Evolutionary conservation across 2,329 filamentous ascomycete genomes (phyloP).

Genomic region (Sarocladium kiliense): DNA sequence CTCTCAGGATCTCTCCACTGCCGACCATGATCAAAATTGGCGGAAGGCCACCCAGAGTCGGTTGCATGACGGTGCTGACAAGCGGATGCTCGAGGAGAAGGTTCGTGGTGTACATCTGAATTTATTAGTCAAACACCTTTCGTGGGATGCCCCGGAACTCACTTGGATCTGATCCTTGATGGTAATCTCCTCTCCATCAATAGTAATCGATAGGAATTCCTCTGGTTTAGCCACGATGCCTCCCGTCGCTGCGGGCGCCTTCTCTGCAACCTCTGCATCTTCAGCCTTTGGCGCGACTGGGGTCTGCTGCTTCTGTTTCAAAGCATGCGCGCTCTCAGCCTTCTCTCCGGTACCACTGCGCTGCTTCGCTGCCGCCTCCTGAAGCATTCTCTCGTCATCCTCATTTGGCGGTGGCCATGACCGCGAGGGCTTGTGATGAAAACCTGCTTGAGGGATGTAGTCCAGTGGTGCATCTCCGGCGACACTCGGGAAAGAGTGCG

Average conservation of each 20-base stretch:
- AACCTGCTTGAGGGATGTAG: constrained; percentile 83
- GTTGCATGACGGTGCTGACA: constrained; percentile 83
- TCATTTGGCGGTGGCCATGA: constrained; percentile 91
- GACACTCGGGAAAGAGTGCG: constrained; percentile 93
- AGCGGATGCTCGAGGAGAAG: constrained; percentile 79
- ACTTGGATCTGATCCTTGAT: constrained; percentile 93
- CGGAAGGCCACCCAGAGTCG: constrained; percentile 83
- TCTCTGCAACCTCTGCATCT: constrained; percentile 12
- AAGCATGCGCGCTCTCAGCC: constrained; percentile 15
- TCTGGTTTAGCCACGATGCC: constrained; percentile 22
- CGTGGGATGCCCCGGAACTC: constrained; percentile 12
- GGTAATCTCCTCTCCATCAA: constrained; percentile 66
- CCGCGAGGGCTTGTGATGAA: constrained; percentile 81
- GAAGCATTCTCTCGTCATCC: constrained; percentile 59
- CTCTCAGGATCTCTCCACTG: constrained; percentile 81
- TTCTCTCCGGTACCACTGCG: constrained; percentile 13
- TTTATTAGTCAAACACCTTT: constrained; percentile 15
- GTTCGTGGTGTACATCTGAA: constrained; percentile 73
- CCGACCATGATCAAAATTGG: constrained; percentile 83
- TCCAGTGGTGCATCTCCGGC: constrained; percentile 66
- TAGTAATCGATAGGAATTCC: constrained; percentile 53
- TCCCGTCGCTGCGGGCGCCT: constrained; percentile 15
- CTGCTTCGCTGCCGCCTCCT: constrained; percentile 36
- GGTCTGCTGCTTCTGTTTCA: constrained; percentile 28
- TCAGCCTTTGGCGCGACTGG: constrained; percentile 23